Evolutionary conservation across 1,284 basidiomycete genomes (phyloP).

Genomic region (Ceratobasidium sp.): DNA sequence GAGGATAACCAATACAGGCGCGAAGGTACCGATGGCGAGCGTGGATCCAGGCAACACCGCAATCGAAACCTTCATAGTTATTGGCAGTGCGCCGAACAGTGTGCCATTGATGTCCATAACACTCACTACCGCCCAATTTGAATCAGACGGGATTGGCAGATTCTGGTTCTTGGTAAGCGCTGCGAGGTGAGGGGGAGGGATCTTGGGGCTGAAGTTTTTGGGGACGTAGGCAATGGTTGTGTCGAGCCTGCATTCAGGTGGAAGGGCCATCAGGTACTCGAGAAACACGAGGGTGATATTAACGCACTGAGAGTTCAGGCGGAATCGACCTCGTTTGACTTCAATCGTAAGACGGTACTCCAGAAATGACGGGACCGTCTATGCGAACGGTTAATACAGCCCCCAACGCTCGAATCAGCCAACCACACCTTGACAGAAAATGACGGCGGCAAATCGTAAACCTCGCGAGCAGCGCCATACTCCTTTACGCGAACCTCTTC

Average conservation of each 20-base stretch:
- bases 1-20: conserved; percentile 4
- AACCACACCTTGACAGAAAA: conserved; percentile 30
- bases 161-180: background rate
- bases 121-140: background rate
- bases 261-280: background rate
- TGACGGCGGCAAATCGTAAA: conserved; percentile 9
- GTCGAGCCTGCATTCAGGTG: background rate
- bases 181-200: background rate
- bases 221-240: conserved; percentile 11
- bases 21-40: conserved; percentile 5
- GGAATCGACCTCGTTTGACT: conserved; percentile 14
- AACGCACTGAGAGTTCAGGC: conserved; percentile 17
- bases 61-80: background rate
- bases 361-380: conserved; percentile 18
- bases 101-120: background rate
- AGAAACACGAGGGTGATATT: background rate
- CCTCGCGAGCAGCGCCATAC: background rate
- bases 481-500: background rate
- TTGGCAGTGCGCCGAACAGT: background rate
- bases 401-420: no score
- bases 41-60: background rate
- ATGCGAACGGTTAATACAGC: background rate
- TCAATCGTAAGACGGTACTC: conserved; percentile 12
- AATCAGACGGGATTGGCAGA: background rate
- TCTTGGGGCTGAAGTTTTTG: background rate